phyloP scores from a whole-genome alignment of 768 basidiomycete genomes.

The Hygrophorus russula region DNA sequence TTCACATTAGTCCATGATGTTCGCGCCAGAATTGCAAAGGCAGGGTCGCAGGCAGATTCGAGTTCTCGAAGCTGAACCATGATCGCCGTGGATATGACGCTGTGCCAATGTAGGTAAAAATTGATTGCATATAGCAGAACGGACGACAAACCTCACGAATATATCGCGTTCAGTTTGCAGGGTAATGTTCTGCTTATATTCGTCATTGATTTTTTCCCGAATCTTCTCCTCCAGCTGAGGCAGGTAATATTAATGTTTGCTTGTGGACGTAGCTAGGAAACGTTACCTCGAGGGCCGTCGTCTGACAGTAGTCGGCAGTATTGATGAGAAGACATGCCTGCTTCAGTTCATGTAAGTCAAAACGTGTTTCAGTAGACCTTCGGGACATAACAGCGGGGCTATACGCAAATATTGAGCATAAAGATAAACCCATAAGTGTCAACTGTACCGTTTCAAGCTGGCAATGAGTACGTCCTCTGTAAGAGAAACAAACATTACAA shows the following conservation, averaged over 20 bases:
- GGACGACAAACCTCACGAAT: constrained; percentile 63
- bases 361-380: constrained; percentile 70
- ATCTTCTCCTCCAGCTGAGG: constrained; percentile 85
- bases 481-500: constrained; percentile 5
- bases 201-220: constrained; percentile 65
- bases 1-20: constrained; percentile 73
- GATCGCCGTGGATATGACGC: constrained; percentile 79
- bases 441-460: constrained; percentile 54
- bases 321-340: constrained; percentile 88
- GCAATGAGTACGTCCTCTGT: constrained; percentile 79
- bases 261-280: not conserved
- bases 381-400: constrained; percentile 35
- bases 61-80: constrained; percentile 73
- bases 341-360: constrained; percentile 63
- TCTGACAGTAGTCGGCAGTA: constrained; percentile 95
- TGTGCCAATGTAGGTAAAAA: constrained; percentile 18
- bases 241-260: not conserved
- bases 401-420: not conserved
- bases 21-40: constrained; percentile 66
- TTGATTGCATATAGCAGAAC: not conserved
- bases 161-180: constrained; percentile 81
- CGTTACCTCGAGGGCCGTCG: constrained; percentile 73
- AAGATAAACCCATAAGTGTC: not conserved
- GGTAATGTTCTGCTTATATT: constrained; percentile 68
- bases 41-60: constrained; percentile 71